Conservation (phyloP, 441 rosid species). For the Rhodomyrtus psidioides region DNA sequence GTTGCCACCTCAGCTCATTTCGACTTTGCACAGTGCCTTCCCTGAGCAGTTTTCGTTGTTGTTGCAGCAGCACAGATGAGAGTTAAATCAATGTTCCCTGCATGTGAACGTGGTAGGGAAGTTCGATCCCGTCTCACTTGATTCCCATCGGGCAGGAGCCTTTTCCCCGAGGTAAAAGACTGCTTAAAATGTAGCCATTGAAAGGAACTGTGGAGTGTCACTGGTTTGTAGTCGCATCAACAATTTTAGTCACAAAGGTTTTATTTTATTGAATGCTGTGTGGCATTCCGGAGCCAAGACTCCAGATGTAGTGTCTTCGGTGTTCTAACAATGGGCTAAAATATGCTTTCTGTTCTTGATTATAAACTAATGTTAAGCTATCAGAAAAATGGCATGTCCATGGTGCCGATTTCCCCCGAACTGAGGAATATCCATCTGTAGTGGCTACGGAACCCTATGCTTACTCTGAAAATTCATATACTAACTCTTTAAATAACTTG, state of each 20-base stretch:
- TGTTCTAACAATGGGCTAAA: not conserved
- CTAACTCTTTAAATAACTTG: not conserved
- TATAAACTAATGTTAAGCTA: not conserved
- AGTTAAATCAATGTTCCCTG: not conserved
- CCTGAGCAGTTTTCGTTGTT: slow-evolving; percentile 28
- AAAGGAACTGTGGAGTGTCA: not conserved
- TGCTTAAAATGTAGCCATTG: not conserved
- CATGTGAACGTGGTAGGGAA: not conserved
- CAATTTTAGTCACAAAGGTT: not conserved
- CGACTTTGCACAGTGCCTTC: slow-evolving; percentile 35
- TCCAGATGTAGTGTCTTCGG: not conserved
- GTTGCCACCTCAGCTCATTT: slow-evolving; percentile 30
- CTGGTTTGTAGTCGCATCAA: not conserved
- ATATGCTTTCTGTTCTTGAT: not conserved
- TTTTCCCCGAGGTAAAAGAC: not conserved
- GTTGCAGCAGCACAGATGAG: slow-evolving; percentile 19
- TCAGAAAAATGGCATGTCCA: not conserved
- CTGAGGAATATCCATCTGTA: not conserved
- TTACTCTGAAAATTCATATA: not conserved
- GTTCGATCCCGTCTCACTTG: not conserved
- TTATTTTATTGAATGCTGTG: not conserved
- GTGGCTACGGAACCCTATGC: not conserved
- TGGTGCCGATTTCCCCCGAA: no score
- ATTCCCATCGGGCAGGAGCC: not conserved
- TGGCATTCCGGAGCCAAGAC: not conserved